Percentiles rank a stretch among this genome's conserved stretches.
phyloP scores from a whole-genome alignment of 495 filamentous ascomycete genomes.

The Sphaerosporella brunnea region DNA sequence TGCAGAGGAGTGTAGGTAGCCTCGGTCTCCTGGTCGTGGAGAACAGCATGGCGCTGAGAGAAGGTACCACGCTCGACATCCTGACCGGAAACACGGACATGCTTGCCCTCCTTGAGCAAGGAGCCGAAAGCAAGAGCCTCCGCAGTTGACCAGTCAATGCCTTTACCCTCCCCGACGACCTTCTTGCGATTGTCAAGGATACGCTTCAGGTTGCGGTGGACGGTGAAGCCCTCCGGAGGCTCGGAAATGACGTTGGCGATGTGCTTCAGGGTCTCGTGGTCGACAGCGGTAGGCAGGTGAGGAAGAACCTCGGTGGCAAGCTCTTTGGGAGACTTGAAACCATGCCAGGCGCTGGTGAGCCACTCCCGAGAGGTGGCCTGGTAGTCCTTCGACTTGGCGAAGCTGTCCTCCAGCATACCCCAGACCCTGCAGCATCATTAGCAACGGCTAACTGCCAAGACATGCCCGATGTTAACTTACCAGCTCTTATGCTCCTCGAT shows the following conservation, averaged over 20 bases:
- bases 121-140: conserved; percentile 92
- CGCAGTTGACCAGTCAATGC: conserved; percentile 93
- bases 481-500: conserved; percentile 98
- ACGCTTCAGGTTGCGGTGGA: conserved; percentile 92
- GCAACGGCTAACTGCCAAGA: background rate
- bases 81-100: conserved; percentile 92
- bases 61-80: conserved; percentile 99
- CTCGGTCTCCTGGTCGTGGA: conserved; percentile 93
- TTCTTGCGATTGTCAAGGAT: conserved; percentile 81
- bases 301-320: conserved; percentile 85
- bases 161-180: conserved; percentile 78
- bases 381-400: conserved; percentile 91
- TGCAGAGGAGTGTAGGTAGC: conserved; percentile 82
- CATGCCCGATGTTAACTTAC: conserved; percentile 35
- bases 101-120: conserved; percentile 77
- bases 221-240: conserved; percentile 64
- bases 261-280: conserved; percentile 47
- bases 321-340: conserved; percentile 96
- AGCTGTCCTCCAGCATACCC: conserved; percentile 96
- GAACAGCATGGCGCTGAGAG: conserved; percentile 90
- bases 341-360: conserved; percentile 97
- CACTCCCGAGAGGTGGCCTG: conserved; percentile 92
- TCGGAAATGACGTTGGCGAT: conserved; percentile 60
- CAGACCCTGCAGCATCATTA: conserved; percentile 40
- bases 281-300: conserved; percentile 73